Percentiles rank a stretch among this genome's conserved stretches.
Evolutionary conservation across 441 rosid species (phyloP).

Genomic region (Rhodomyrtus psidioides): DNA sequence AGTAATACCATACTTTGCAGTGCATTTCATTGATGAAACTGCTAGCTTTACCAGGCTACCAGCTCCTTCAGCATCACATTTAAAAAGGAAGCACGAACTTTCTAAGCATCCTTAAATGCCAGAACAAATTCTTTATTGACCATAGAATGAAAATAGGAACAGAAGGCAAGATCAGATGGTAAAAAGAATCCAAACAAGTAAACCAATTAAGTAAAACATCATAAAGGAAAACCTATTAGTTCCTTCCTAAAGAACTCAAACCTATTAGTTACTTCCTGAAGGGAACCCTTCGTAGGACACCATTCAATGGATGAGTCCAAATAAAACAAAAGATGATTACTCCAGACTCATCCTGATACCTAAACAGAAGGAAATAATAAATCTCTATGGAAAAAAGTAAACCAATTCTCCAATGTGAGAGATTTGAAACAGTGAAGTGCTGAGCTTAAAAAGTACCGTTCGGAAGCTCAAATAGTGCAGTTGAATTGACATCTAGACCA

Average conservation of each 20-base stretch:
- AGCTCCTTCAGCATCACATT: background rate
- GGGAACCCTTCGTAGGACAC: background rate
- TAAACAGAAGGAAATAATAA: background rate
- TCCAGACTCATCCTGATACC: background rate
- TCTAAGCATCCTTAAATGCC: background rate
- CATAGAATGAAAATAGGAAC: background rate
- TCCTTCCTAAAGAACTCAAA: background rate
- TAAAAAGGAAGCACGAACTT: background rate
- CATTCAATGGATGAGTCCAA: background rate
- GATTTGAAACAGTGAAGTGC: background rate
- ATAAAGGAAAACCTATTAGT: background rate
- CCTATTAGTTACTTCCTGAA: background rate
- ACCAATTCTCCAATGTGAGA: background rate
- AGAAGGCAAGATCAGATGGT: background rate
- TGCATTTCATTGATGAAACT: background rate
- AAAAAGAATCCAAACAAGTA: background rate
- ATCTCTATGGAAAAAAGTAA: background rate
- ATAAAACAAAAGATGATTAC: background rate
- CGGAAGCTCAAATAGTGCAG: slow-evolving; percentile 86
- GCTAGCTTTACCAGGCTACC: background rate
- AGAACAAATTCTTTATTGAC: background rate
- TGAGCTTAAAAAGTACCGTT: slow-evolving; percentile 36
- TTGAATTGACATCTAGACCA: slow-evolving; percentile 67
- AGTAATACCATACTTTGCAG: background rate
- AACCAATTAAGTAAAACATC: background rate